Evolutionary conservation across 2,329 filamentous ascomycete species (phyloP).

Genomic region (Neonectria hederae): DNA sequence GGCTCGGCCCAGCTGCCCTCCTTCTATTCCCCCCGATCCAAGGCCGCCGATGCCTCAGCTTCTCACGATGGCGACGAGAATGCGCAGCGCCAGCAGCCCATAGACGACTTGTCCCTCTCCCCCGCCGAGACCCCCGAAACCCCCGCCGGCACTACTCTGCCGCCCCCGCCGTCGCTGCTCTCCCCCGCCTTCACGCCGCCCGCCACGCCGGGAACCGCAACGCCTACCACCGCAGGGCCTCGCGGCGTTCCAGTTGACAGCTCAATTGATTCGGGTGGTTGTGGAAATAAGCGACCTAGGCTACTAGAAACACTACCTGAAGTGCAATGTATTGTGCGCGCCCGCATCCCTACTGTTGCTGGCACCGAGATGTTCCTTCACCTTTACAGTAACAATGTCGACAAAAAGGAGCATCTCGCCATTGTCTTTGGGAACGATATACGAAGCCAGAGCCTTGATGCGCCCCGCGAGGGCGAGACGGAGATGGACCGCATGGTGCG

Average conservation of each 20-base stretch:
- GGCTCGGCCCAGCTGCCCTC: slow-evolving; percentile 53
- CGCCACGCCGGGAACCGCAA: slow-evolving; percentile 67
- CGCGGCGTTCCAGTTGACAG: slow-evolving; percentile 69
- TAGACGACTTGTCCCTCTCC: slow-evolving; percentile 51
- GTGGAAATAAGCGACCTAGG: slow-evolving; percentile 72
- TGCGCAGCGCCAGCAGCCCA: slow-evolving; percentile 38
- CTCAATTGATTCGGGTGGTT: slow-evolving; percentile 65
- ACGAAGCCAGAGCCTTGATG: slow-evolving; percentile 76
- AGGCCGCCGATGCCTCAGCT: slow-evolving; percentile 36
- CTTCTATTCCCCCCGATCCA: slow-evolving; percentile 57
- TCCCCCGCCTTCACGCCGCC: slow-evolving; percentile 87
- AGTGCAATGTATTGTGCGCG: slow-evolving; percentile 93
- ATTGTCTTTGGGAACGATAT: slow-evolving; percentile 95
- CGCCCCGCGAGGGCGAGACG: slow-evolving; percentile 77
- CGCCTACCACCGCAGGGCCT: slow-evolving; percentile 56
- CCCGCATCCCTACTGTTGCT: slow-evolving; percentile 89
- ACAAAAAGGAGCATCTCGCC: slow-evolving; percentile 95
- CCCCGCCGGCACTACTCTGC: slow-evolving; percentile 33
- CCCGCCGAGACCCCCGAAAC: slow-evolving; percentile 32
- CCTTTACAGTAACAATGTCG: slow-evolving; percentile 90
- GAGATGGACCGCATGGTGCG: slow-evolving; percentile 93
- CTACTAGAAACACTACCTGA: slow-evolving; percentile 80
- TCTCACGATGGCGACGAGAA: slow-evolving; percentile 27
- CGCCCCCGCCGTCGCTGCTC: slow-evolving; percentile 74
- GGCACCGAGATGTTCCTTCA: slow-evolving; percentile 98